A percentile compares a stretch with the other conserved stretches of the same genome.
Conservation (phyloP, 108 stramenopile species). For the Cyclostephanos invisitatus region DNA sequence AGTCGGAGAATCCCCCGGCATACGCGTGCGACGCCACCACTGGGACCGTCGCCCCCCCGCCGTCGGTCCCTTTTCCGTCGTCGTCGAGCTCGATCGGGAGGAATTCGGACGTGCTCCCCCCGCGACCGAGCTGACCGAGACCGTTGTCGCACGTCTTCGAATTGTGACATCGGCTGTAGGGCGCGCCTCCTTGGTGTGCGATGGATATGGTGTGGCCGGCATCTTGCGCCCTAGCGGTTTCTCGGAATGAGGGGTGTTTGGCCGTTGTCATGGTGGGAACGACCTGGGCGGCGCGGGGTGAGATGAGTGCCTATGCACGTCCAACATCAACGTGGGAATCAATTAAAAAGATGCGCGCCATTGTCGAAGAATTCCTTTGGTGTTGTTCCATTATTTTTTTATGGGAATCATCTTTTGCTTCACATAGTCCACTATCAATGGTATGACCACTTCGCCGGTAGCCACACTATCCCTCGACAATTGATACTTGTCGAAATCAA, state of each 20-base stretch:
- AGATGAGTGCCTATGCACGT: too few relatives aligned
- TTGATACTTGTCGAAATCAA: slow-evolving; percentile 46
- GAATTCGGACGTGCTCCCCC: neutral
- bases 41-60: neutral
- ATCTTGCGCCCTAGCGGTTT: slow-evolving; percentile 24
- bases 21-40: slow-evolving; percentile 31
- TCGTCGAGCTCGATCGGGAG: slow-evolving; percentile 26
- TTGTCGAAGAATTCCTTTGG: too few relatives aligned
- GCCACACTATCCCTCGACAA: too few relatives aligned
- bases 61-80: neutral
- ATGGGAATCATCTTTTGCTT: too few relatives aligned
- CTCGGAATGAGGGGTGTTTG: neutral
- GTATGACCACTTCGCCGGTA: too few relatives aligned
- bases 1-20: slow-evolving; percentile 48
- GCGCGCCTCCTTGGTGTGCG: slow-evolving; percentile 13
- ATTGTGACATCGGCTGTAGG: slow-evolving; percentile 31
- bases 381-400: too few relatives aligned
- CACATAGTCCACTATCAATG: too few relatives aligned
- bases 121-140: slow-evolving; percentile 34
- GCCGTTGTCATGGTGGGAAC: neutral
- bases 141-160: slow-evolving; percentile 28
- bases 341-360: too few relatives aligned
- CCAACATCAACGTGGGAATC: too few relatives aligned
- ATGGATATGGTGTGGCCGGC: slow-evolving; percentile 36
- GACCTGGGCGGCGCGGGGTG: too few relatives aligned